phyloP scores from a whole-genome alignment of 495 filamentous ascomycete genomes.

The Tuber umbilicatum region DNA sequence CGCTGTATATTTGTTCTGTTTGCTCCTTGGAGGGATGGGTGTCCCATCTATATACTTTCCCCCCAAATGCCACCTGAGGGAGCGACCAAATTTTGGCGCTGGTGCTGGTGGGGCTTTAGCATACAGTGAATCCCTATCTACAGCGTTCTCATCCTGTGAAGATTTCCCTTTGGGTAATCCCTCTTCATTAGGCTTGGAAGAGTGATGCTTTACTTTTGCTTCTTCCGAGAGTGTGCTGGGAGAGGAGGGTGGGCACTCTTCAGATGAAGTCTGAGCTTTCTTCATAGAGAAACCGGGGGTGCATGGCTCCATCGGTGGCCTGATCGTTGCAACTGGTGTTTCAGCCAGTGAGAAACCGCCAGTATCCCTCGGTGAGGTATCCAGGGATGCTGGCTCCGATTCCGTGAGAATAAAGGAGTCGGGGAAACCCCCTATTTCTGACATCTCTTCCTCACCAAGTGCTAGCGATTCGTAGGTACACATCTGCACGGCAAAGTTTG shows the following conservation, averaged over 20 bases:
- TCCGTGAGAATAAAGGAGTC: neutral
- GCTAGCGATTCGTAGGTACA: neutral
- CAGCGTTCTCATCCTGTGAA: neutral
- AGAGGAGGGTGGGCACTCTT: neutral
- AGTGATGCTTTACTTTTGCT: neutral
- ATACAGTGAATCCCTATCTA: neutral
- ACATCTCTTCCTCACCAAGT: neutral
- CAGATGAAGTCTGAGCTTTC: neutral
- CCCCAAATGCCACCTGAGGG: neutral
- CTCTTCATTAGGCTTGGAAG: neutral
- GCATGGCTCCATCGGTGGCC: neutral
- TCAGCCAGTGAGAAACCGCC: neutral
- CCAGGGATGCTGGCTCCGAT: neutral
- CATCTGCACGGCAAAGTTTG: neutral
- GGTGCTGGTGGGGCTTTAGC: neutral
- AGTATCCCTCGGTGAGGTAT: neutral
- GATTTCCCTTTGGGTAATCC: neutral
- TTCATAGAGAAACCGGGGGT: neutral
- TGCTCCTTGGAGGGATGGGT: neutral
- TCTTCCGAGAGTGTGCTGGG: neutral
- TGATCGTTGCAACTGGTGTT: neutral
- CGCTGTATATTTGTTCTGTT: neutral
- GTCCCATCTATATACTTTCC: slow-evolving; percentile 1
- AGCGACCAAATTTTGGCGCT: neutral
- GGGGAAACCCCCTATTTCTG: neutral